These are phyloP conservation scores for Termitomyces sp. DNA, from an alignment of 768 basidiomycete genomes.

Conservation along the genomic window DNA sequence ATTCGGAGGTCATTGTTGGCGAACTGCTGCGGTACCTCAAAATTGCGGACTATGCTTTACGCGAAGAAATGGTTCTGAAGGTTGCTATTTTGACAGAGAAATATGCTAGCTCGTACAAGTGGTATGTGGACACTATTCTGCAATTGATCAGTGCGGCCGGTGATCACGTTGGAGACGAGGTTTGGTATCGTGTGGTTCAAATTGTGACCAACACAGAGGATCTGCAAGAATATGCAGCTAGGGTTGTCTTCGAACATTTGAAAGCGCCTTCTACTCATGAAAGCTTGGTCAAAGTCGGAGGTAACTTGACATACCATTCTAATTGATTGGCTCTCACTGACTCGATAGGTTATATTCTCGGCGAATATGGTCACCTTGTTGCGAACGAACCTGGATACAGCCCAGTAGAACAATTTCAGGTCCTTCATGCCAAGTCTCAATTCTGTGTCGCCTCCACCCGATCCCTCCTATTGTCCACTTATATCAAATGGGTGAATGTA, in stretches of 20 bases:
- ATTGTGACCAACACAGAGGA: constrained; percentile 99
- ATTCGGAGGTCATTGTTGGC: constrained; percentile 92
- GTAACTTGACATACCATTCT: constrained; percentile 34
- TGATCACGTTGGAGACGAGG: constrained; percentile 98
- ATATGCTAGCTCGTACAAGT: constrained; percentile 95
- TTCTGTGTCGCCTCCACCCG: constrained; percentile 90
- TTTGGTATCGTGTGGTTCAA: constrained; percentile 99
- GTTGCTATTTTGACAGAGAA: constrained; percentile 99
- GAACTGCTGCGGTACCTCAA: constrained; percentile 90
- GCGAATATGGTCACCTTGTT: constrained; percentile 97
- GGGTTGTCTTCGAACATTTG: constrained; percentile 86
- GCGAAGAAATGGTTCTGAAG: constrained; percentile 99
- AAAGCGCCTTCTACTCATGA: constrained; percentile 83
- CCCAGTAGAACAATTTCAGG: constrained; percentile 90
- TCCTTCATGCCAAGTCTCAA: constrained; percentile 91
- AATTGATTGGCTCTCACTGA: constrained; percentile 1
- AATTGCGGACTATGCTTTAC: constrained; percentile 93
- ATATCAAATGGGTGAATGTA: constrained; percentile 99
- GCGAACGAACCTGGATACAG: constrained; percentile 93
- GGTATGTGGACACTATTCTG: constrained; percentile 98
- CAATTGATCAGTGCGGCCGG: constrained; percentile 95
- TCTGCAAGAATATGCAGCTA: constrained; percentile 92
- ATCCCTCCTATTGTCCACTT: constrained; percentile 89
- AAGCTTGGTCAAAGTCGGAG: constrained; percentile 93
- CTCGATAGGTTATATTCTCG: constrained; percentile 80